These are phyloP conservation scores for Penicillium paradoxum DNA, from an alignment of 495 filamentous ascomycete species.

Conservation along the genomic window DNA sequence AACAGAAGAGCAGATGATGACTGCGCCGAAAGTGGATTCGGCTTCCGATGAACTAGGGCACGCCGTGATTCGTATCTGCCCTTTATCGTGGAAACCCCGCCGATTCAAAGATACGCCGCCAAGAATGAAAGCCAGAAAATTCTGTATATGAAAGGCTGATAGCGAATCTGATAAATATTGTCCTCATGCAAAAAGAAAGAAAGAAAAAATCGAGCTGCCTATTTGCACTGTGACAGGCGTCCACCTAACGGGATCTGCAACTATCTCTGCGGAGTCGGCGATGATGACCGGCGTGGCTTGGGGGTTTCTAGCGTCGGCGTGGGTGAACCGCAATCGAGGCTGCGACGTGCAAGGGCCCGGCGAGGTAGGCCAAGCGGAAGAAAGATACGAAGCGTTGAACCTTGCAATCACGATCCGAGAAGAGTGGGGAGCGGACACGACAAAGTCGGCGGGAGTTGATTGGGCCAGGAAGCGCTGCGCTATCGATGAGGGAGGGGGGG, in stretches of 20 bases:
- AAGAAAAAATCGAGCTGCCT: slow-evolving; percentile 12
- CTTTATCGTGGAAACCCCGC: slow-evolving; percentile 10
- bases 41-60: slow-evolving; percentile 24
- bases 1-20: slow-evolving; percentile 38
- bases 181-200: background rate
- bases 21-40: slow-evolving; percentile 28
- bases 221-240: background rate
- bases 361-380: slow-evolving; percentile 13
- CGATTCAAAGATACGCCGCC: background rate
- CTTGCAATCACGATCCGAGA: slow-evolving; percentile 13
- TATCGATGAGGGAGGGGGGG: slow-evolving; percentile 13
- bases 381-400: slow-evolving; percentile 16
- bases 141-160: background rate
- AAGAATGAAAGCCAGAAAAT: background rate
- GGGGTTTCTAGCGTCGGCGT: slow-evolving; percentile 8
- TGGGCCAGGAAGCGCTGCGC: slow-evolving; percentile 25
- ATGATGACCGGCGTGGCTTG: background rate
- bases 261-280: slow-evolving; percentile 1
- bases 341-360: slow-evolving; percentile 15
- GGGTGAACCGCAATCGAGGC: slow-evolving; percentile 8
- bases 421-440: slow-evolving; percentile 7
- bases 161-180: background rate
- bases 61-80: slow-evolving; percentile 14
- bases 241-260: slow-evolving; percentile 12
- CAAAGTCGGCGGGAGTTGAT: slow-evolving; percentile 14